Evolutionary conservation across 2,329 filamentous ascomycete species (phyloP), one percentile per base, ranked within the genome.

Genomic region (Endocalyx cinctus): DNA sequence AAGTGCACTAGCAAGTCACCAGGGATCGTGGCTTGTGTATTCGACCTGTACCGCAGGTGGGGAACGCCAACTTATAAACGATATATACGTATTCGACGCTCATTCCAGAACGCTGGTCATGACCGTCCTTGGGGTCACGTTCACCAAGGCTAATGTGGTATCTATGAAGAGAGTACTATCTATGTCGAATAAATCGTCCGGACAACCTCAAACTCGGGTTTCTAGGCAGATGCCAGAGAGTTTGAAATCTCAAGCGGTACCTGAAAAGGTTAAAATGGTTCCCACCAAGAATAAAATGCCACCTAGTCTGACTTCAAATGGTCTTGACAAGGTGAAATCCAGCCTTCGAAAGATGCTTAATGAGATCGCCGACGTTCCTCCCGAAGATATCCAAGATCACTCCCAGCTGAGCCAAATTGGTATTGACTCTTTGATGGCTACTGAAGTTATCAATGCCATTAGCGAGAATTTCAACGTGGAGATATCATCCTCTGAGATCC

Each of bases 351-450:
- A 50, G 13, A 32, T 45, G 11, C 16, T 44, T 5, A 29, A 36
- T 3, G 42, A 48, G 8, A 31, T 47, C 12, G 33, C 19, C 5
- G 31, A 30, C 5, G 41, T n/a, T n/a, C n/a, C n/a, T n/a, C n/a
- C n/a, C 0, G 35, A 48, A 4, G 62, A 68, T 17, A 60, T 71
- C n/a, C 52, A 56, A 17, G 33, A 46, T n/a, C n/a, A 37, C 4
- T 31, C 32, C 5, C 35, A 34, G 6, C 25, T 48, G 10, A 35
- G 36, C 4, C 41, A 45, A 4, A 33, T 48, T 8, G 43, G 43
- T 2, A 35, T 48, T 4, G 46, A 45, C 30, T 48, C 43, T 4
- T 29, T 48, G 7, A 40, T 39, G 32, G 45, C 41, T 2, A 47
- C 45, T 10, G 45, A 48, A 16, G 34, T 47, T 11, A 34, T 48